A percentile compares a stretch with the other conserved stretches of the same genome.
Evolutionary conservation across 805 yeast species (phyloP).

Genomic region (Candida schatavii): DNA sequence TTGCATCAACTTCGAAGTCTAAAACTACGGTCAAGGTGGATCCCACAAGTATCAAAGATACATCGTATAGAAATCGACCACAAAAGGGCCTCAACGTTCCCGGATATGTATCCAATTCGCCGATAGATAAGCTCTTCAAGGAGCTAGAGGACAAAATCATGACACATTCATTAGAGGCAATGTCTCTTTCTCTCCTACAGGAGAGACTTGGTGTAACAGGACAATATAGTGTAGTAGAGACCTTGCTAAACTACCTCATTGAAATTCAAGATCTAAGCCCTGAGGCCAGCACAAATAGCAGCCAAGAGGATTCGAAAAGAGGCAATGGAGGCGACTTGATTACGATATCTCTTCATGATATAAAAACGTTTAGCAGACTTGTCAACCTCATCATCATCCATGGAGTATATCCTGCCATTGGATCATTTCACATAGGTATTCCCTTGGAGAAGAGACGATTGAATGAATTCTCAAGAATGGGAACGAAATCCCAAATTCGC

Average conservation of each 20-base stretch:
- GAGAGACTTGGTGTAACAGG: background rate
- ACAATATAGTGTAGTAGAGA: background rate
- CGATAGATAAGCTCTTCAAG: conserved; percentile 34
- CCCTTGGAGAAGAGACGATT: conserved; percentile 60
- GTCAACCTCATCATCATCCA: conserved; percentile 63
- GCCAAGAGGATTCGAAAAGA: conserved; percentile 17
- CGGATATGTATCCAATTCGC: conserved; percentile 24
- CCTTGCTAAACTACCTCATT: conserved; percentile 32
- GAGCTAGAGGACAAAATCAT: conserved; percentile 23
- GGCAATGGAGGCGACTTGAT: conserved; percentile 32
- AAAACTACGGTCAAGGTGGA: conserved; percentile 21
- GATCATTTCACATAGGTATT: conserved; percentile 53
- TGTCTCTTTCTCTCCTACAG: conserved; percentile 11
- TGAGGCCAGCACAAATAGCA: conserved; percentile 18
- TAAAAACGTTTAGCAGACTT: conserved; percentile 67
- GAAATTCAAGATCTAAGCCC: conserved; percentile 32
- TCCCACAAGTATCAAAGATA: background rate
- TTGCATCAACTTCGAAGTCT: conserved; percentile 18
- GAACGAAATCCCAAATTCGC: conserved; percentile 8
- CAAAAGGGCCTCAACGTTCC: conserved; percentile 33
- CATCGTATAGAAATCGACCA: background rate
- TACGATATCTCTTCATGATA: conserved; percentile 79
- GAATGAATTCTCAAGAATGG: conserved; percentile 41
- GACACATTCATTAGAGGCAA: conserved; percentile 21
- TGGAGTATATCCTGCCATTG: conserved; percentile 67